phyloP scores from a whole-genome alignment of 2,329 filamentous ascomycete genomes.

The Aspergillus neotritici region DNA sequence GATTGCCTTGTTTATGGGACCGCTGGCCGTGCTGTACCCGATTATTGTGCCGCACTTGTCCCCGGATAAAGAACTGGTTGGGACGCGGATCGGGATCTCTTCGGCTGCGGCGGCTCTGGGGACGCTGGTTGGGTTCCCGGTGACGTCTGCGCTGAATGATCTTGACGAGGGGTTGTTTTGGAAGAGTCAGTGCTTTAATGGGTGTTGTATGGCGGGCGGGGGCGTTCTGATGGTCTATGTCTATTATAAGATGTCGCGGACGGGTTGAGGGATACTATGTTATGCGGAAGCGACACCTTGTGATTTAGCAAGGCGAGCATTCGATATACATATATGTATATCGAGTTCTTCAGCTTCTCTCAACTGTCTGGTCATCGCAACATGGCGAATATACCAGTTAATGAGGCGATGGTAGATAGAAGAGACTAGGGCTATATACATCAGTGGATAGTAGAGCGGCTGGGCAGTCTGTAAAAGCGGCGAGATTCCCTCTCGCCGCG shows the following conservation, averaged over 20 bases:
- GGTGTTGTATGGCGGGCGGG: slow-evolving; percentile 1
- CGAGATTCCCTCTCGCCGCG: too few relatives aligned
- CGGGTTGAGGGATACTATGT: too few relatives aligned
- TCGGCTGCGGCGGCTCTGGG: slow-evolving; percentile 2
- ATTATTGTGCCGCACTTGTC: slow-evolving; percentile 3
- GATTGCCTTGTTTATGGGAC: slow-evolving; percentile 4
- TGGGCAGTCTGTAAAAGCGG: too few relatives aligned
- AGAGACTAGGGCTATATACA: too few relatives aligned
- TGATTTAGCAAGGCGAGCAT: too few relatives aligned
- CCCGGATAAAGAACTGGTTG: slow-evolving; percentile 1
- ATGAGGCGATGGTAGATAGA: too few relatives aligned
- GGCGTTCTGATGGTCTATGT: slow-evolving; percentile 3
- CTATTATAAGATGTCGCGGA: slow-evolving; percentile 3
- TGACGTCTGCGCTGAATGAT: slow-evolving; percentile 4
- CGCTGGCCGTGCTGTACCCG: slow-evolving; percentile 1
- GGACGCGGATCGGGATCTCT: slow-evolving; percentile 3
- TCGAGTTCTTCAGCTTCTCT: too few relatives aligned
- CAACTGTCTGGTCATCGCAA: too few relatives aligned
- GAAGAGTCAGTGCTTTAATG: slow-evolving; percentile 3
- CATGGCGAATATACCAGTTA: too few relatives aligned
- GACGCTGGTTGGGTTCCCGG: slow-evolving; percentile 2
- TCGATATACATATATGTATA: too few relatives aligned
- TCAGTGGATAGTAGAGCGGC: too few relatives aligned
- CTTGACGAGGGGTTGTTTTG: background rate
- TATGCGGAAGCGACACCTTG: too few relatives aligned